Evolutionary conservation across 2,329 filamentous ascomycete species (phyloP), one percentile per base, ranked within the genome.

Genomic region (Cytospora schulzeri): DNA sequence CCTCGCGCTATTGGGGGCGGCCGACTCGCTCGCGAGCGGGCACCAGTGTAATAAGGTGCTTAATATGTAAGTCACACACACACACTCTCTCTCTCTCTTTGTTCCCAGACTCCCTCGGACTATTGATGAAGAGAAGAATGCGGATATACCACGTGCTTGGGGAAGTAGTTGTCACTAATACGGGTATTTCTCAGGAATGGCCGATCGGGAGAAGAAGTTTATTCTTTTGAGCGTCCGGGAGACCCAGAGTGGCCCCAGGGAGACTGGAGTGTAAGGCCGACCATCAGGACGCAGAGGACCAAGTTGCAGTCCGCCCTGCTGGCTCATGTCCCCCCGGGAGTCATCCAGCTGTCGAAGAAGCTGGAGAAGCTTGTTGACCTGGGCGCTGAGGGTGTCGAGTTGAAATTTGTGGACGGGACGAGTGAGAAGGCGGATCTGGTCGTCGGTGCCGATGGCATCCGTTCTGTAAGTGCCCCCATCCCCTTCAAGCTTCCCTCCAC

Each of bases 381-480:
- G 2, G 17, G 58, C 56, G 51, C 35, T 8, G 71, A 70, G 0
- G 80, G 78, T 4, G 72, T 82, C 1, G 67, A 72, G 3, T 71
- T 85, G 12, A 55, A 63, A 0, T 85, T 87, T 63, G 74, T 78
- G 15, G 82, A 85, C 67, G 77, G 78, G 4, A 70, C 69, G 5
- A 59, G 54, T 0, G 76, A 76, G 2, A 70, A 75, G 19, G 77
- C 77, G 3, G 81, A 83, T 66, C 70, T 85, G 0, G 75, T 85
- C 1, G 76, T 85, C 2, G 83, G 82, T 0, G 83, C 80, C 5
- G 81, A 85, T 68, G 81, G 83, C 3, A 84, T 84, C 59, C 77
- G 81, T 63, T 83, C 81, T 5, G 78, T 81, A 68, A 41, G 73
- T 57, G 29, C 14, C 9, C 57, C 19, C 24, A n/a, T 19, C 4